A percentile compares a stretch with the other conserved stretches of the same genome.
These are phyloP conservation scores for Phytopythium helicoides DNA, from an alignment of 352 stramenopile genomes.

Conservation along the genomic window DNA sequence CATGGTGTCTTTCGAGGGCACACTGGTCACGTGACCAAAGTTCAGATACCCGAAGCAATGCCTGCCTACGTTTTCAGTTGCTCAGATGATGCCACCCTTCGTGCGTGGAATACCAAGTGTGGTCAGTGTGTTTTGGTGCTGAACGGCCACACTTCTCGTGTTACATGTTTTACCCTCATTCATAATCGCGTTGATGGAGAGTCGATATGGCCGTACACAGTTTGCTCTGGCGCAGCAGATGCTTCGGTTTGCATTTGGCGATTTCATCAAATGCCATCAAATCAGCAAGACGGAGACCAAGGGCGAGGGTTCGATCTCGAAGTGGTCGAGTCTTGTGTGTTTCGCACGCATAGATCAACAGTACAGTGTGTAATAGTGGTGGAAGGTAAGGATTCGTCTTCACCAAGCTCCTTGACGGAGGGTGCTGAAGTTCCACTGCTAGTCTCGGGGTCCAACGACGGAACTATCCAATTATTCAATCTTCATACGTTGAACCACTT, in stretches of 20 bases:
- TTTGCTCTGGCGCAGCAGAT: slow-evolving; percentile 64
- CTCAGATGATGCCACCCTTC: slow-evolving; percentile 59
- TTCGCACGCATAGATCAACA: slow-evolving; percentile 47
- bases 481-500: slow-evolving; percentile 35
- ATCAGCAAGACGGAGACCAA: not conserved
- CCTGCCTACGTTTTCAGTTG: slow-evolving; percentile 43
- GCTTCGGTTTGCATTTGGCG: slow-evolving; percentile 61
- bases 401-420: not conserved
- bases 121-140: slow-evolving; percentile 41
- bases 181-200: not conserved
- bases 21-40: slow-evolving; percentile 55
- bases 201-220: slow-evolving; percentile 9
- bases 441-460: slow-evolving; percentile 69
- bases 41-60: slow-evolving; percentile 23
- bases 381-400: slow-evolving; percentile 1
- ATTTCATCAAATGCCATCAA: not conserved
- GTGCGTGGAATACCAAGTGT: slow-evolving; percentile 49
- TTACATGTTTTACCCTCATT: slow-evolving; percentile 43
- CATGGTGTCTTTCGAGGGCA: slow-evolving; percentile 43
- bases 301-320: not conserved
- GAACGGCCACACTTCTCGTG: slow-evolving; percentile 35
- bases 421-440: slow-evolving; percentile 17
- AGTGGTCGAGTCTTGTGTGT: not conserved
- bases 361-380: slow-evolving; percentile 47
- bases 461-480: slow-evolving; percentile 70